Conservation (phyloP, 1,284 basidiomycete species). For the Ganoderma meredithae region DNA sequence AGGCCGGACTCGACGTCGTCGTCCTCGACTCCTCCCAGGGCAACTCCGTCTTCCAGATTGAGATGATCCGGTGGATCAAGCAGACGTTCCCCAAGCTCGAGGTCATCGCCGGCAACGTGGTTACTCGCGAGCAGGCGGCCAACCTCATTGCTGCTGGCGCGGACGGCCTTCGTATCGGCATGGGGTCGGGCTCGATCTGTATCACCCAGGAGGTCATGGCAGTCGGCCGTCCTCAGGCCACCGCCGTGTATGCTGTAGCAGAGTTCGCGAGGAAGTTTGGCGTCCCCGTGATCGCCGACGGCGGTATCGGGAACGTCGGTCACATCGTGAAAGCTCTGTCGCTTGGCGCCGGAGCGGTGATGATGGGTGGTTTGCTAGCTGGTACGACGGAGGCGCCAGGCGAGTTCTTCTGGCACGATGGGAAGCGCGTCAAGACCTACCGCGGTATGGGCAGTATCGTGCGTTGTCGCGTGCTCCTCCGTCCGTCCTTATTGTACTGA, state of each 20-base stretch:
- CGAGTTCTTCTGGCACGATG: slow-evolving; percentile 99
- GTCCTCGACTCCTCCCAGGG: slow-evolving; percentile 97
- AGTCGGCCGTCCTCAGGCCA: slow-evolving; percentile 98
- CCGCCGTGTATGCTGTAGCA: slow-evolving; percentile 93
- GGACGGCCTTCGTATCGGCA: slow-evolving; percentile 93
- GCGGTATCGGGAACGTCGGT: slow-evolving; percentile 95
- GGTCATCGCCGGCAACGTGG: slow-evolving; percentile 97
- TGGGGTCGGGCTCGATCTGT: slow-evolving; percentile 99
- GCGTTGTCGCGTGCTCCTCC: slow-evolving; percentile 25
- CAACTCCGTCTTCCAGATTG: slow-evolving; percentile 93
- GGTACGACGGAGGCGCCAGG: slow-evolving; percentile 98
- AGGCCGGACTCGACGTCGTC: slow-evolving; percentile 96
- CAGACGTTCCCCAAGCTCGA: slow-evolving; percentile 84
- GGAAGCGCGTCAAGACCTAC: slow-evolving; percentile 98
- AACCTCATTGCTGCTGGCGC: slow-evolving; percentile 94
- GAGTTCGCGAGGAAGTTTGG: slow-evolving; percentile 96
- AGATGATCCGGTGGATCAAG: slow-evolving; percentile 98
- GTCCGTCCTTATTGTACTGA: slow-evolving; percentile 9
- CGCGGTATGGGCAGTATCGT: slow-evolving; percentile 95
- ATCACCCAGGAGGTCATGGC: slow-evolving; percentile 99
- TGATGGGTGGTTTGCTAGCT: slow-evolving; percentile 98
- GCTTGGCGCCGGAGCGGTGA: slow-evolving; percentile 94
- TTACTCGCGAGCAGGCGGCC: slow-evolving; percentile 97
- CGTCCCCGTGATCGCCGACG: slow-evolving; percentile 98
- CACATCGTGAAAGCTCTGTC: slow-evolving; percentile 98